Conservation (phyloP, 495 filamentous ascomycete species). For the Hyaloscypha hepaticicola region DNA sequence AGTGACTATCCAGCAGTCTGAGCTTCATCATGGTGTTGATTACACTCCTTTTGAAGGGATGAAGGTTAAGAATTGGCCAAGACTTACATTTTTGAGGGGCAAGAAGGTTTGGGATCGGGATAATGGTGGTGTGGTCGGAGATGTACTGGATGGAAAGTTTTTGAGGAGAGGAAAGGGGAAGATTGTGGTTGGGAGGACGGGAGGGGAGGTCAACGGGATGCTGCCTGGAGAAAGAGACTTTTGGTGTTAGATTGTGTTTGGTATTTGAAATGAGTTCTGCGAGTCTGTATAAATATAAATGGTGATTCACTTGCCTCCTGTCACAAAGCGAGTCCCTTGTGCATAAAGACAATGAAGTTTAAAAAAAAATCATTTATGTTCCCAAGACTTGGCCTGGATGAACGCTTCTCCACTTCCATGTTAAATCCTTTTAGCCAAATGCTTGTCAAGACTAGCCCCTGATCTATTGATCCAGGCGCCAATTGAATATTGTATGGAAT, state of each 20-base stretch:
- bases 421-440: too few relatives aligned
- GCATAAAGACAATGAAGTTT: too few relatives aligned
- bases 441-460: too few relatives aligned
- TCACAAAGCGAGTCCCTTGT: too few relatives aligned
- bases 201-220: slow-evolving; percentile 21
- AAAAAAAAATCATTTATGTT: too few relatives aligned
- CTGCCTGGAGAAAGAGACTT: slow-evolving; percentile 18
- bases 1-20: slow-evolving; percentile 29
- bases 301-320: too few relatives aligned
- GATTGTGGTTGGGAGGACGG: slow-evolving; percentile 26
- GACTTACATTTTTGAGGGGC: slow-evolving; percentile 36
- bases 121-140: slow-evolving; percentile 29
- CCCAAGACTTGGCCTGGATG: too few relatives aligned
- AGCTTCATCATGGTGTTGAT: slow-evolving; percentile 37
- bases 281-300: too few relatives aligned
- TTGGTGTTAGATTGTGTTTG: slow-evolving; percentile 7
- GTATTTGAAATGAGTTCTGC: too few relatives aligned
- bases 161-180: slow-evolving; percentile 28
- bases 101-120: slow-evolving; percentile 38
- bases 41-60: slow-evolving; percentile 41
- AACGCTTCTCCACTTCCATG: too few relatives aligned
- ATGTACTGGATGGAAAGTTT: slow-evolving; percentile 33
- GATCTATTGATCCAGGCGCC: too few relatives aligned
- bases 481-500: too few relatives aligned
- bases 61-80: slow-evolving; percentile 37